Evolutionary conservation across 345 rosid genomes (phyloP), one percentile per base, ranked within the genome.

Genomic region (Brassica nigra): DNA sequence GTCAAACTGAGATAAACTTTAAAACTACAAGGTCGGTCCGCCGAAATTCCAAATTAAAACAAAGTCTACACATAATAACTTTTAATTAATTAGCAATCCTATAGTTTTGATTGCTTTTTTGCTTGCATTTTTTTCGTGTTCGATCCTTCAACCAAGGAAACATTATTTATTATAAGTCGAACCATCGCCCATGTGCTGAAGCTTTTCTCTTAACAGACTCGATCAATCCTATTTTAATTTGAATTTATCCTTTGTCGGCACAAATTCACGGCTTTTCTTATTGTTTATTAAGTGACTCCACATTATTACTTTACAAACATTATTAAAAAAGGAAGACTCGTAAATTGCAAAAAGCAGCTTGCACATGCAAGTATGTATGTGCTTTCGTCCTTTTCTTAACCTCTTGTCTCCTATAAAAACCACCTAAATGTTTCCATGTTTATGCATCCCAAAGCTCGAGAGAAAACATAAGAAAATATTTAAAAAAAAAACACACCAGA

Each of bases 341-440:
- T 54, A 63, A 28, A 37, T 42, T 30, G 76, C 18, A 54, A 52
- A 52, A 59, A 54, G 52, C 83, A 74, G 70, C 70, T 75, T 42
- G 73, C 83, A 80, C 76, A 70, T 80, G 83, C 76, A 80, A 80
- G 75, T 62, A 80, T 80, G 80, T 80, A 75, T 54, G 80, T 39
- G 68, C 31, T 2, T 54, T 75, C 39, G 83, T 80, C 76, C 28
- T 80, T 75, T 4, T 70, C 68, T 23, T 3, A 63, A 70, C 31
- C 54, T 29, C 23, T 29, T 33, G 44, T 81, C 69, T 57, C 68
- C 47, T 81, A 81, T 81, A 81, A 65, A 65, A 76, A 64, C 76
- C 39, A 70, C 63, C 52, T 39, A 64, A 6, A 68, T 9, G 61
- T 68, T 68, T 62, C 71, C 79, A 62, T 27, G 49, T 34, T 68